These are phyloP conservation scores for Trametes hirsuta DNA, from an alignment of 1,284 basidiomycete species.

Conservation along the genomic window DNA sequence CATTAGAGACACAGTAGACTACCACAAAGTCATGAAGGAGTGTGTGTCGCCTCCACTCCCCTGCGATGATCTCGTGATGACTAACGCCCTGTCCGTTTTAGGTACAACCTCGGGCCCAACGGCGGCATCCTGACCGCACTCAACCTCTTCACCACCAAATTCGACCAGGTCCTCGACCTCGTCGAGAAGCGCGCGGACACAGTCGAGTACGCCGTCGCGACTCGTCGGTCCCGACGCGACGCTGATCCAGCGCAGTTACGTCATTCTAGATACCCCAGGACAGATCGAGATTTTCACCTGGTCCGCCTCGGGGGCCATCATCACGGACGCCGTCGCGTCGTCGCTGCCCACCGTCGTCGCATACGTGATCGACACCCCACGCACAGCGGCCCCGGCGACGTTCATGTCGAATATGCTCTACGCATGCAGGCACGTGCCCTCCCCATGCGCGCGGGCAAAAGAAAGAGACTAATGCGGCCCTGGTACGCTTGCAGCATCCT, in stretches of 20 bases:
- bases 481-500: constrained; percentile 68
- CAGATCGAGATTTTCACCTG: constrained; percentile 99
- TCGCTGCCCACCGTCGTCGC: constrained; percentile 94
- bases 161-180: constrained; percentile 94
- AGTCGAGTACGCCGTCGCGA: constrained; percentile 72
- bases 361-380: constrained; percentile 97
- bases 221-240: not conserved
- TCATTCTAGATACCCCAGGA: constrained; percentile 96
- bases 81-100: constrained; percentile 38
- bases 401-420: constrained; percentile 99
- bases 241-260: constrained; percentile 61
- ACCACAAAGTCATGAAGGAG: constrained; percentile 99
- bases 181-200: constrained; percentile 89
- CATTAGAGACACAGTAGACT: constrained; percentile 97
- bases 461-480: not conserved
- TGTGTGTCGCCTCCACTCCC: constrained; percentile 51
- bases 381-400: constrained; percentile 93
- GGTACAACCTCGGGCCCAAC: constrained; percentile 98
- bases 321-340: constrained; percentile 96
- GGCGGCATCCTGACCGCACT: constrained; percentile 97
- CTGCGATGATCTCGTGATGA: constrained; percentile 10
- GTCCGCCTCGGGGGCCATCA: constrained; percentile 98
- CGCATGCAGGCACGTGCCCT: constrained; percentile 81
- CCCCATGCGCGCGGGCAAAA: not conserved
- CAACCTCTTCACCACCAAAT: constrained; percentile 99